phyloP scores from a whole-genome alignment of 257 asterid genomes.

The Petunia axillaris region DNA sequence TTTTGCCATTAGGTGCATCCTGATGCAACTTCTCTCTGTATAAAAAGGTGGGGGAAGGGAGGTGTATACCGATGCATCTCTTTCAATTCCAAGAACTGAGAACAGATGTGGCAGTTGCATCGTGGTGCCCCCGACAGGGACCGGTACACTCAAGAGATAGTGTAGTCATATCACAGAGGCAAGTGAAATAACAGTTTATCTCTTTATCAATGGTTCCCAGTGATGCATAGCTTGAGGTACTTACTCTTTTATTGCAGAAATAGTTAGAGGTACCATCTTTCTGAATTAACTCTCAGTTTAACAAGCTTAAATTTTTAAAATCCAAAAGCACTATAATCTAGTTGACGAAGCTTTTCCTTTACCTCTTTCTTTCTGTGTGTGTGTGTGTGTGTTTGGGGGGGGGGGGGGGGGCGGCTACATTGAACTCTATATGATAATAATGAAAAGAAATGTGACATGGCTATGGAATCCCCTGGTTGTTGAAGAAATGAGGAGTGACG shows the following conservation, averaged over 20 bases:
- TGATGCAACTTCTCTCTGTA: conserved; percentile 47
- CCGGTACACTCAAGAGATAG: not conserved
- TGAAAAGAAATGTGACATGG: not conserved
- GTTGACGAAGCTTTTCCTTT: not conserved
- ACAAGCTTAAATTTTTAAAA: not conserved
- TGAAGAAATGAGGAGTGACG: conserved; percentile 4
- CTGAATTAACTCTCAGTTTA: not conserved
- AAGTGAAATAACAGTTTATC: not conserved
- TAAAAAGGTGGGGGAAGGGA: conserved; percentile 1
- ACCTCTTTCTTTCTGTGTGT: not conserved
- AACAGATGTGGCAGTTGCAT: conserved; percentile 4
- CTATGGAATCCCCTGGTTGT: conserved; percentile 5
- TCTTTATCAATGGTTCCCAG: not conserved
- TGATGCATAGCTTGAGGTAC: not conserved
- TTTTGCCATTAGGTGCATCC: conserved; percentile 59
- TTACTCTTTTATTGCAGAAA: conserved; percentile 23
- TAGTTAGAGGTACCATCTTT: conserved; percentile 1
- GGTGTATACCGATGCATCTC: conserved; percentile 12
- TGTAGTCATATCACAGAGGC: not conserved
- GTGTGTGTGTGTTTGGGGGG: not conserved
- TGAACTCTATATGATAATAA: not conserved
- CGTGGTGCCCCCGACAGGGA: not conserved
- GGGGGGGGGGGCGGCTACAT: not conserved
- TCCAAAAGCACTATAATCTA: not conserved
- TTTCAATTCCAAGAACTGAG: conserved; percentile 10